Conservation (phyloP, 177 flowering plant genomes). For the Vitis hybrid region DNA sequence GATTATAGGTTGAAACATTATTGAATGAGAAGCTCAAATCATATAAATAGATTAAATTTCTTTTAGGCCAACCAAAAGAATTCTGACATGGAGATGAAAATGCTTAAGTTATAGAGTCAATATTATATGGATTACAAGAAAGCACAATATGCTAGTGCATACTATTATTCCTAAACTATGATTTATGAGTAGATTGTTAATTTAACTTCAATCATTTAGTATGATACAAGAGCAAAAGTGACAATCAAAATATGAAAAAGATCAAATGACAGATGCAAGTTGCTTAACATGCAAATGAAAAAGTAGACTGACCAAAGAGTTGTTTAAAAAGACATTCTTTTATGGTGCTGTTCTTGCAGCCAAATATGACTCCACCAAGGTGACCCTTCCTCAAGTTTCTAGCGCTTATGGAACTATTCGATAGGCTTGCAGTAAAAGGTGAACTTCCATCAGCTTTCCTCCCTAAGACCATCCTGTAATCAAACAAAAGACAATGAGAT, state of each 20-base stretch:
- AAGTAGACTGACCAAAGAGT: slow-evolving; percentile 51
- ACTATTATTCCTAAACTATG: neutral
- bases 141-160: too few relatives aligned
- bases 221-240: neutral
- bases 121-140: too few relatives aligned
- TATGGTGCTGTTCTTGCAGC: slow-evolving; percentile 50
- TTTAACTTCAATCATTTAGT: neutral
- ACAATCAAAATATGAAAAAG: neutral
- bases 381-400: slow-evolving; percentile 45
- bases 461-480: slow-evolving; percentile 20
- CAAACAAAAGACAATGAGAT: neutral
- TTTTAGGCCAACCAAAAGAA: neutral
- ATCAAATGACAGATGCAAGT: neutral
- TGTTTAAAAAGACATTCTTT: slow-evolving; percentile 59
- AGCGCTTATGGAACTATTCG: neutral
- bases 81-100: neutral
- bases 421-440: neutral
- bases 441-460: slow-evolving; percentile 13
- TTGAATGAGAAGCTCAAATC: neutral
- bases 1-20: neutral
- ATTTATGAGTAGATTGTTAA: neutral
- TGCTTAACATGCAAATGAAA: slow-evolving; percentile 2
- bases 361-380: slow-evolving; percentile 72
- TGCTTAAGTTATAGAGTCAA: too few relatives aligned
- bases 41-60: neutral